Base-by-base conservation (phyloP, 441 rosid species). In the Eutrema salsugineum region DNA sequence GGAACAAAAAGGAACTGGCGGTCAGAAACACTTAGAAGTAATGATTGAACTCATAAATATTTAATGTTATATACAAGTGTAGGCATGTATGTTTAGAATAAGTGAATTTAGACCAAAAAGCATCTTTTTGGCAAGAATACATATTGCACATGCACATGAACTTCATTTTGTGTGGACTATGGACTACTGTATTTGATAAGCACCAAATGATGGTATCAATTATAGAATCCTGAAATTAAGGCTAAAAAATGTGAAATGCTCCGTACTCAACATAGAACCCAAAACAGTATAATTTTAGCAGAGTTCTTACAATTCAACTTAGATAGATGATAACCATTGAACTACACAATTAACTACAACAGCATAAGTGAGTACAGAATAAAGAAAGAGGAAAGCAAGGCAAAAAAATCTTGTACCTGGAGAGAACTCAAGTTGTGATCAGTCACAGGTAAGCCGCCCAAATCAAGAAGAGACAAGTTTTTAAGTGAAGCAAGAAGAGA, bases 391-490 rank as follows among this genome's bases (percentile, higher is more conserved):
- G 8, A 67, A 48, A 30, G 3, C 16, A 36, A 48, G 19, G 32
- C 40, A 2, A 27, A 33, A 28, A 50, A 53, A 11, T 19, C n/a
- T 40, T 46, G 44, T 81, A 91, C 98, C 97, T 83, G 95, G 44
- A 95, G 89, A 72, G 91, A 85, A 46, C 24, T 80, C 77, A 95
- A 73, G 15, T 89, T 81, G 28, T 5, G 32, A 82, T 95, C 95
- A 38, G 86, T 85, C 16, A 91, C 98, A 28, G 90, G 95, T 70
- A 95, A 83, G 73, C 93, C 97, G 16, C 99, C 97, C 77, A 91
- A 81, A 75, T 93, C 97, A 58, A 93, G 66, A 39, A 80, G 68
- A n/a, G 83, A 81, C 80, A 95, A 77, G 46, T 83, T 80, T 70
- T 67, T 77, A 36, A 93, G 96, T 11, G 91, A 82, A 48, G 92